These are phyloP conservation scores for Heliamphora ciliata DNA, from an alignment of 179 eudicot species.

Conservation along the genomic window DNA sequence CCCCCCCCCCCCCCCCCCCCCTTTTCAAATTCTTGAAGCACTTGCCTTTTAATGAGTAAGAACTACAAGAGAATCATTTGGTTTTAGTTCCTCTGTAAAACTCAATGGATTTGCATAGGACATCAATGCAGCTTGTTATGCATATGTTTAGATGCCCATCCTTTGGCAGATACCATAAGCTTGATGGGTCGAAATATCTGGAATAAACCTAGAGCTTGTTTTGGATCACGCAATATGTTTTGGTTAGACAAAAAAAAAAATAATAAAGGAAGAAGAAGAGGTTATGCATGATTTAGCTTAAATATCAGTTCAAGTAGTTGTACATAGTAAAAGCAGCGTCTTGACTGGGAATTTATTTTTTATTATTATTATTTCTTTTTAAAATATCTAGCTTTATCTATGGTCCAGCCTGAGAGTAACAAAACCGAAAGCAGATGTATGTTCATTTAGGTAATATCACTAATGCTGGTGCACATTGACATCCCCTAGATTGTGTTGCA, in stretches of 20 bases:
- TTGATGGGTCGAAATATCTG: not conserved
- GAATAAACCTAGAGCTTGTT: not conserved
- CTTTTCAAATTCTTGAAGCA: not conserved
- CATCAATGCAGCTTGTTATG: not conserved
- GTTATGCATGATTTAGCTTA: too few relatives aligned
- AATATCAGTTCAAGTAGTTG: not conserved
- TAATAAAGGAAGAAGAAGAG: not conserved
- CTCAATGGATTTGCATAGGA: not conserved
- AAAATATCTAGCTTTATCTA: not conserved
- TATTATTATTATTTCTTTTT: too few relatives aligned
- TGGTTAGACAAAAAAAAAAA: not conserved
- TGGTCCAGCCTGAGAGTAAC: not conserved
- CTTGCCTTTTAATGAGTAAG: not conserved
- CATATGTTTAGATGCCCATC: not conserved
- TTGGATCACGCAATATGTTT: not conserved
- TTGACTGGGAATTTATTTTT: too few relatives aligned
- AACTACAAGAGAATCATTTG: not conserved
- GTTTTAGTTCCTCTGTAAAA: not conserved
- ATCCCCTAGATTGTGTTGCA: not conserved
- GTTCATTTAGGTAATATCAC: not conserved
- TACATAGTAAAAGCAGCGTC: not conserved
- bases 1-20: not conserved
- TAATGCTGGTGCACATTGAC: not conserved
- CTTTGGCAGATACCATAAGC: not conserved
- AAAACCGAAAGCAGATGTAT: not conserved